Evolutionary conservation across 2,329 filamentous ascomycete genomes (phyloP).

Genomic region (Penicillium sp.): DNA sequence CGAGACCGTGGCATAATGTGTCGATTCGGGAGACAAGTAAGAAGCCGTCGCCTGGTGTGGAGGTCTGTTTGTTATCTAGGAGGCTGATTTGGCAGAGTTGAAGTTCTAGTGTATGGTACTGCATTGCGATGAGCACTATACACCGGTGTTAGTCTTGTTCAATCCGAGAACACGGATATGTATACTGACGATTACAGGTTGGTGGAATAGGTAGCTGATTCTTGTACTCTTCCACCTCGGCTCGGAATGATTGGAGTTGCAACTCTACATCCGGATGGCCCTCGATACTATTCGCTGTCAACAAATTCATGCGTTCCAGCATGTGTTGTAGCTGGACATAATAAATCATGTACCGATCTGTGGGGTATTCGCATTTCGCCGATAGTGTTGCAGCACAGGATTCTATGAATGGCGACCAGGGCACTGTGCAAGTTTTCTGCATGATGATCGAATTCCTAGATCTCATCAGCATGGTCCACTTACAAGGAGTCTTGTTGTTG

Average conservation of each 20-base stretch:
- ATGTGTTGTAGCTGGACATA: conserved; percentile 9
- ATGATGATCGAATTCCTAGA: conserved; percentile 2
- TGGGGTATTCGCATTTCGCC: conserved; percentile 7
- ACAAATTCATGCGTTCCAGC: conserved; percentile 5
- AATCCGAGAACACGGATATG: background rate
- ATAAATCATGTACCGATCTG: conserved; percentile 10
- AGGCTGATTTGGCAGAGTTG: conserved; percentile 5
- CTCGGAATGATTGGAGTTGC: background rate
- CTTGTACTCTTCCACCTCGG: conserved; percentile 8
- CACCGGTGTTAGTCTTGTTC: background rate
- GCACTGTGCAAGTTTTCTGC: conserved; percentile 7
- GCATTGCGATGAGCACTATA: conserved; percentile 1
- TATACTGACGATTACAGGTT: conserved; percentile 5
- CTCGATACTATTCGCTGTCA: background rate
- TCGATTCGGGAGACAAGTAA: background rate
- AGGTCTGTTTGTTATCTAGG: background rate
- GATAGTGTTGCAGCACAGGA: conserved; percentile 10
- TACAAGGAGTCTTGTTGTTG: background rate
- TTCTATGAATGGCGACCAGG: conserved; percentile 13
- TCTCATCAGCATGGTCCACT: background rate
- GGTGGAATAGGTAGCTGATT: conserved; percentile 3
- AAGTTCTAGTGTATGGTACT: background rate
- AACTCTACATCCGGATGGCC: background rate
- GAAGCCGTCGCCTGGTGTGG: background rate
- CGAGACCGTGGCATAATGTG: conserved; percentile 3